phyloP scores from a whole-genome alignment of 2,329 filamentous ascomycete genomes.

The Fusarium ramigenum region DNA sequence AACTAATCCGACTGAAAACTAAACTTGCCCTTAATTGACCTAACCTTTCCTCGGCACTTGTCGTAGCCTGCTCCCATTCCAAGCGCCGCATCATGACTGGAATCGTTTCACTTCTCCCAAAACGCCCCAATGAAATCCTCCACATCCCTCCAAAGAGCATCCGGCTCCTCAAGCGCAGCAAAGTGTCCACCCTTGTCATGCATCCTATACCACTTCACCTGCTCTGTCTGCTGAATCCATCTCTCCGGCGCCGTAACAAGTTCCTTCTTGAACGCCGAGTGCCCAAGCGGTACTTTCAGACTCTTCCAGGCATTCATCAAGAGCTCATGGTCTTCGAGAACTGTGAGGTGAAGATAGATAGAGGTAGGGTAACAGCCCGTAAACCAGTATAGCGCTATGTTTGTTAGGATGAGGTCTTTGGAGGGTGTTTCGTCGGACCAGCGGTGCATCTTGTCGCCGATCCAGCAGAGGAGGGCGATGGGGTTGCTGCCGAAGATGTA shows the following conservation, averaged over 20 bases:
- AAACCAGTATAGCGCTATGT: conserved; percentile 18
- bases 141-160: conserved; percentile 22
- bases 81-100: not conserved
- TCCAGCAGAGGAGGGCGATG: conserved; percentile 4
- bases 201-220: conserved; percentile 20
- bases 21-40: not conserved
- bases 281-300: not conserved
- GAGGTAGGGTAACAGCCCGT: conserved; percentile 10
- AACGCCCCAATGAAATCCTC: conserved; percentile 20
- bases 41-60: not conserved
- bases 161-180: conserved; percentile 25
- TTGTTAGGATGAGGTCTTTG: conserved; percentile 9
- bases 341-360: conserved; percentile 5
- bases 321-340: not conserved
- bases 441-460: conserved; percentile 16
- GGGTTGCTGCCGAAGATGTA: conserved; percentile 11
- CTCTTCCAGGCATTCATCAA: conserved; percentile 9
- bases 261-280: conserved; percentile 15
- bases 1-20: too few species aligned
- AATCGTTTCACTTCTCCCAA: not conserved
- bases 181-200: conserved; percentile 28
- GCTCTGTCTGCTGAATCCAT: conserved; percentile 10
- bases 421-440: conserved; percentile 10
- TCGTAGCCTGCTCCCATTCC: too few species aligned
- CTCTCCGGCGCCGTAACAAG: not conserved